A percentile compares a stretch with the other conserved stretches of the same genome.
These are phyloP conservation scores for Tillandsia leiboldiana DNA, from an alignment of 176 grass and related monocot species.

Conservation along the genomic window DNA sequence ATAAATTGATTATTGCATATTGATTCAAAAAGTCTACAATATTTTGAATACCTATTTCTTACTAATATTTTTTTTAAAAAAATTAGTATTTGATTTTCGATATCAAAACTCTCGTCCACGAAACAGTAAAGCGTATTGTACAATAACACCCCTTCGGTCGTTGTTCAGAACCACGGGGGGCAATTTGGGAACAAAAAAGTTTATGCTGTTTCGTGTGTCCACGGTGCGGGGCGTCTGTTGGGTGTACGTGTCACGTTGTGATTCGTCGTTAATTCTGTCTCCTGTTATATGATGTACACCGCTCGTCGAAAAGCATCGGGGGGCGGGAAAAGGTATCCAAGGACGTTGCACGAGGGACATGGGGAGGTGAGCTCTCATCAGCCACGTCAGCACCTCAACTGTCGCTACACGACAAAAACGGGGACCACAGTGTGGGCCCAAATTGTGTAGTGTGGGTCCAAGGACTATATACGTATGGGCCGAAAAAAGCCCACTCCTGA, in stretches of 20 bases:
- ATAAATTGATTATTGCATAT: background rate
- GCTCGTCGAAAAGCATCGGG: constrained; percentile 1
- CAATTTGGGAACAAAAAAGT: background rate
- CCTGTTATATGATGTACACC: background rate
- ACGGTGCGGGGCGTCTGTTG: background rate
- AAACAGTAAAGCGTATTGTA: background rate
- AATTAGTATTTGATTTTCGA: too few species aligned
- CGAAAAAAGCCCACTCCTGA: background rate
- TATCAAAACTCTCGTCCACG: too few species aligned
- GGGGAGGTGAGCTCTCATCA: background rate
- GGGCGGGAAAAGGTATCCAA: constrained; percentile 45
- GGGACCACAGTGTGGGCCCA: background rate
- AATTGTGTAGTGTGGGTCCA: background rate
- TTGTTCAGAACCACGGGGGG: constrained; percentile 5
- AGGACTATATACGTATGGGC: background rate
- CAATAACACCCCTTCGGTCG: background rate
- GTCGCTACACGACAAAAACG: constrained; percentile 16
- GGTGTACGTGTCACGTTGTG: too few species aligned
- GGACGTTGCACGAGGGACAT: constrained; percentile 44
- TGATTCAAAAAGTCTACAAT: too few species aligned
- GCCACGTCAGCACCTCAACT: constrained; percentile 31
- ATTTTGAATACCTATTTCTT: too few species aligned
- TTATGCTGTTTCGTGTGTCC: constrained; percentile 8
- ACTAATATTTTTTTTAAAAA: too few species aligned
- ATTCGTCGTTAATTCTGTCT: background rate